A percentile compares a stretch with the other conserved stretches of the same genome.
These are phyloP conservation scores for Phaffia australis DNA, from an alignment of 768 basidiomycete genomes.

Conservation along the genomic window DNA sequence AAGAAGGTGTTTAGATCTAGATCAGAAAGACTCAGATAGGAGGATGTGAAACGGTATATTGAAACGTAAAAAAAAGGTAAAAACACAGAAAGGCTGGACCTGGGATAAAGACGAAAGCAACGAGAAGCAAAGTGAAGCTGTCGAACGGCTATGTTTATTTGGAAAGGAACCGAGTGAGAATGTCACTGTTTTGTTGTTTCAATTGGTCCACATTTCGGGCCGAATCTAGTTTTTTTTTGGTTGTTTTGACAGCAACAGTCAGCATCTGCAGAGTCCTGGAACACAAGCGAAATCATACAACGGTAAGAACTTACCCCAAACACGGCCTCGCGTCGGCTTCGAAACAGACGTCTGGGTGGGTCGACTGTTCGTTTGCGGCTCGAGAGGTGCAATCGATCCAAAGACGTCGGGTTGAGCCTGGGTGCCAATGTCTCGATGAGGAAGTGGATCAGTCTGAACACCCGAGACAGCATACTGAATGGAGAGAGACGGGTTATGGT, in stretches of 20 bases:
- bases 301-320: conserved; percentile 8
- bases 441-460: not conserved
- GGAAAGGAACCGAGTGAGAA: conserved; percentile 5
- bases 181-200: conserved; percentile 1
- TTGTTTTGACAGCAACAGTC: not conserved
- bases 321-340: not conserved
- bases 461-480: not conserved
- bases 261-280: not conserved
- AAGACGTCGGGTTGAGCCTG: conserved; percentile 1
- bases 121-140: no score
- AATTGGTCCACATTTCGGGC: conserved; percentile 13
- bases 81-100: not conserved
- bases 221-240: not conserved
- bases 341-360: not conserved
- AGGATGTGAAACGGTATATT: no score
- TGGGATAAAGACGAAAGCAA: not conserved
- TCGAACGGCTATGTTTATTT: no score
- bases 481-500: not conserved
- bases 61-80: not conserved
- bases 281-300: not conserved
- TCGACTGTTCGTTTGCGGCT: not conserved
- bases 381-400: not conserved
- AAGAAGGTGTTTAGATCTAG: not conserved
- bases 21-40: no score
- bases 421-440: not conserved